phyloP scores from a whole-genome alignment of 768 basidiomycete species.

The Xerocomus spinulosus region DNA sequence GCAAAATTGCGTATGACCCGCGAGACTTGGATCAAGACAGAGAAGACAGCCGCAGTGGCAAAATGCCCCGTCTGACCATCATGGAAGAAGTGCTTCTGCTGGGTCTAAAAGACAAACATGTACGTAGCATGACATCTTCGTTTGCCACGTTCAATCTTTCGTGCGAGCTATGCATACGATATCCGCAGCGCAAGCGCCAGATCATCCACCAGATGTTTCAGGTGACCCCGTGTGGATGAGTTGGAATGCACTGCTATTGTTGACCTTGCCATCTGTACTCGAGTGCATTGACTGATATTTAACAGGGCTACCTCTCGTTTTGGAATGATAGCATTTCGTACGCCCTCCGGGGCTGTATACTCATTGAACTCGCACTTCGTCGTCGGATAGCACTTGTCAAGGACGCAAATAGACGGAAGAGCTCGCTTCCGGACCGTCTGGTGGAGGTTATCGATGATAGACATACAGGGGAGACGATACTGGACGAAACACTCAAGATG shows the following conservation, averaged over 20 bases:
- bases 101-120: slow-evolving; percentile 96
- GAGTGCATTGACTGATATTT: slow-evolving; percentile 9
- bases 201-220: background rate
- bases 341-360: slow-evolving; percentile 95
- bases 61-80: slow-evolving; percentile 81
- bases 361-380: slow-evolving; percentile 94
- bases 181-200: slow-evolving; percentile 20
- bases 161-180: slow-evolving; percentile 5
- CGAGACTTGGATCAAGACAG: slow-evolving; percentile 75
- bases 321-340: slow-evolving; percentile 99
- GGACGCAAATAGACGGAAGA: slow-evolving; percentile 70
- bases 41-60: slow-evolving; percentile 64
- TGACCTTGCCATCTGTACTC: slow-evolving; percentile 18
- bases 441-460: slow-evolving; percentile 90
- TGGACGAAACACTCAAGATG: slow-evolving; percentile 95
- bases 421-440: slow-evolving; percentile 74
- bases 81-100: slow-evolving; percentile 96
- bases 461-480: slow-evolving; percentile 92
- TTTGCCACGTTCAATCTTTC: slow-evolving; percentile 4
- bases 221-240: slow-evolving; percentile 1
- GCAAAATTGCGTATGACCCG: slow-evolving; percentile 90
- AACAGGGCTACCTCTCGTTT: slow-evolving; percentile 89
- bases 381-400: slow-evolving; percentile 87
- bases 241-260: slow-evolving; percentile 3
- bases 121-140: slow-evolving; percentile 33